phyloP scores from a whole-genome alignment of 345 rosid genomes.

The Populus tremula region DNA sequence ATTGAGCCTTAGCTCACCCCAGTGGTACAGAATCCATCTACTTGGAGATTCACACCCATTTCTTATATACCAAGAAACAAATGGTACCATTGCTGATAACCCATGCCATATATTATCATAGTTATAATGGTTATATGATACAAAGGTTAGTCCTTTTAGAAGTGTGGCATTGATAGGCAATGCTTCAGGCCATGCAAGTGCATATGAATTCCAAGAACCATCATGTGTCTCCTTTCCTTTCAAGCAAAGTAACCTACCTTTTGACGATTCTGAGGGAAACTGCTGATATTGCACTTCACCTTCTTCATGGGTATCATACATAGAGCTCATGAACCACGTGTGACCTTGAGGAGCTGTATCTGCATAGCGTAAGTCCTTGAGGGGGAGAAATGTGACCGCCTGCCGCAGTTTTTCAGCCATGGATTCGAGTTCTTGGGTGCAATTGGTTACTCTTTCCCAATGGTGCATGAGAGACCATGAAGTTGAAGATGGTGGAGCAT shows the following conservation, averaged over 20 bases:
- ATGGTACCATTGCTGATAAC: conserved; percentile 46
- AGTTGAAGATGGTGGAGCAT: conserved; percentile 13
- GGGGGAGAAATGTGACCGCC: conserved; percentile 57
- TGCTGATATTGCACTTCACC: conserved; percentile 62
- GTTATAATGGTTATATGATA: conserved; percentile 63
- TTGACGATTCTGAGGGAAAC: conserved; percentile 60
- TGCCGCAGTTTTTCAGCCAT: conserved; percentile 41
- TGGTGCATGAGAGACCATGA: conserved; percentile 24
- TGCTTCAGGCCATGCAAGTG: conserved; percentile 59
- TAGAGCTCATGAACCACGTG: conserved; percentile 82
- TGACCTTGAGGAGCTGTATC: conserved; percentile 48
- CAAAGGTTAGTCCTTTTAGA: conserved; percentile 58
- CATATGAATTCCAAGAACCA: conserved; percentile 72
- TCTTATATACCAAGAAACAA: conserved; percentile 62
- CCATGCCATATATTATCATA: conserved; percentile 77
- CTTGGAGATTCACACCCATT: conserved; percentile 44
- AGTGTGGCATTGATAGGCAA: conserved; percentile 51
- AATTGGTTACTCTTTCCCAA: conserved; percentile 18
- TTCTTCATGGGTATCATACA: conserved; percentile 52
- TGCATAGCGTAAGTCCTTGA: conserved; percentile 58
- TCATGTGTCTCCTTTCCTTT: conserved; percentile 60
- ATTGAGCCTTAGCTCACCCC: conserved; percentile 62
- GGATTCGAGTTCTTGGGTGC: conserved; percentile 17
- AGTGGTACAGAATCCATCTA: conserved; percentile 65
- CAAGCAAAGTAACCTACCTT: conserved; percentile 55